A percentile compares a stretch with the other conserved stretches of the same genome.
These are phyloP conservation scores for Amniculicola lignicola DNA, from an alignment of 495 filamentous ascomycete genomes.

Conservation along the genomic window DNA sequence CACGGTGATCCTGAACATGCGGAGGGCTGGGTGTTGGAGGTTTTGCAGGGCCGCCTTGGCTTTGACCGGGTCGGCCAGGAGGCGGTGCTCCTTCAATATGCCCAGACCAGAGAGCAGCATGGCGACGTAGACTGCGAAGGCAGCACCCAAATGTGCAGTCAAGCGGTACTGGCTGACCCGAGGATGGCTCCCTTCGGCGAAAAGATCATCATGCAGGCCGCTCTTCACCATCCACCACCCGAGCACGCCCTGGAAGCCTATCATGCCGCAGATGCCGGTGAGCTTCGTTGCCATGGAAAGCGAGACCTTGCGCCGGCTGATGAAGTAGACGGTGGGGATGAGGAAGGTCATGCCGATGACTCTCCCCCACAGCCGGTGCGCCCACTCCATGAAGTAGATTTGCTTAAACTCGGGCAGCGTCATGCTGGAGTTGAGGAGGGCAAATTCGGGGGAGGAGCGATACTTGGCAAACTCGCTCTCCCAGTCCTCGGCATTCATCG, in stretches of 20 bases:
- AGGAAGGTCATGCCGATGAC: conserved; percentile 87
- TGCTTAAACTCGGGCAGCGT: conserved; percentile 87
- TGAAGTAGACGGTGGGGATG: conserved; percentile 81
- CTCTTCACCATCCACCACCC: conserved; percentile 99
- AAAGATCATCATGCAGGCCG: conserved; percentile 89
- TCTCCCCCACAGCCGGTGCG: conserved; percentile 92
- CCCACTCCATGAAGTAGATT: conserved; percentile 99
- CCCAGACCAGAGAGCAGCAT: conserved; percentile 92
- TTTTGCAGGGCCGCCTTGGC: conserved; percentile 54
- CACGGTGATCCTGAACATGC: conserved; percentile 69
- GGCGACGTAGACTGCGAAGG: conserved; percentile 84
- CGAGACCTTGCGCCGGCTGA: conserved; percentile 75
- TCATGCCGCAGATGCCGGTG: conserved; percentile 78
- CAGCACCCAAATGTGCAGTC: conserved; percentile 81
- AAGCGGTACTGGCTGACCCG: conserved; percentile 92
- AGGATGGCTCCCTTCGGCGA: conserved; percentile 83
- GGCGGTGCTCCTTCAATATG: conserved; percentile 69
- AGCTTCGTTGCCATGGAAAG: conserved; percentile 71
- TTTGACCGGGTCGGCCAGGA: conserved; percentile 56
- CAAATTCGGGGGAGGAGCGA: conserved; percentile 83
- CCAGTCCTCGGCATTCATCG: conserved; percentile 73
- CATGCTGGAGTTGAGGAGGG: conserved; percentile 88
- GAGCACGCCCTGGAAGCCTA: conserved; percentile 91
- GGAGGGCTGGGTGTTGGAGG: conserved; percentile 63
- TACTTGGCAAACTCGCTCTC: conserved; percentile 90